Percentiles rank a stretch among this genome's conserved stretches.
Evolutionary conservation across 306 rosid species (phyloP).

Genomic region (Cicer judaicum): DNA sequence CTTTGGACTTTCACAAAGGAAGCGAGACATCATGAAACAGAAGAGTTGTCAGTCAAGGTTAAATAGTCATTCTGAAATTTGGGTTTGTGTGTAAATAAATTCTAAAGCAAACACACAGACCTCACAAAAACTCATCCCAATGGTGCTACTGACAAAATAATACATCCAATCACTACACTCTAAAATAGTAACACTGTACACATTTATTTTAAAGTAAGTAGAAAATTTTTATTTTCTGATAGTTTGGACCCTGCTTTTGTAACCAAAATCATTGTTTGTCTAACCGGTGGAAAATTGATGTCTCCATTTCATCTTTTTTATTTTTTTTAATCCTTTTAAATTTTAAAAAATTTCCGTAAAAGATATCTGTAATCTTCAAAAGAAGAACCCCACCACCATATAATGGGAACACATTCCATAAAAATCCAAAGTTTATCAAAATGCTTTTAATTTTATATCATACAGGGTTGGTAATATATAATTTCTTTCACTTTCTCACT

Average conservation of each 20-base stretch:
- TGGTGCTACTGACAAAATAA: conserved; percentile 40
- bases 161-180: conserved; percentile 40
- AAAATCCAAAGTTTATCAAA: conserved; percentile 45
- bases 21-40: conserved; percentile 33
- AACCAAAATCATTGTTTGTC: conserved; percentile 53
- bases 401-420: conserved; percentile 34
- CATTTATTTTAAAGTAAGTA: too few species aligned
- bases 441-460: conserved; percentile 50
- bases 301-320: conserved; percentile 17
- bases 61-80: conserved; percentile 35
- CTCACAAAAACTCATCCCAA: conserved; percentile 46
- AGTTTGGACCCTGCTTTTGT: conserved; percentile 57
- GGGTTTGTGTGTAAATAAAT: conserved; percentile 44
- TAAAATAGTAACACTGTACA: conserved; percentile 38
- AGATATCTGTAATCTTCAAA: conserved; percentile 51
- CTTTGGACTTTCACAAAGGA: conserved; percentile 38
- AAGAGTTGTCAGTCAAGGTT: conserved; percentile 40
- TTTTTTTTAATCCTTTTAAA: conserved; percentile 8
- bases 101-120: conserved; percentile 44
- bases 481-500: conserved; percentile 36
- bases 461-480: conserved; percentile 38
- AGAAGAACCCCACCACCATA: conserved; percentile 47
- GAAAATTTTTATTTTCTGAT: conserved; percentile 9
- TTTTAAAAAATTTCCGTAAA: conserved; percentile 40
- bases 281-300: conserved; percentile 55